Percentiles rank a stretch among this genome's conserved stretches.
Evolutionary conservation across 2,329 filamentous ascomycete genomes (phyloP).

Genomic region (Chrysoporthe deuterocubensis): DNA sequence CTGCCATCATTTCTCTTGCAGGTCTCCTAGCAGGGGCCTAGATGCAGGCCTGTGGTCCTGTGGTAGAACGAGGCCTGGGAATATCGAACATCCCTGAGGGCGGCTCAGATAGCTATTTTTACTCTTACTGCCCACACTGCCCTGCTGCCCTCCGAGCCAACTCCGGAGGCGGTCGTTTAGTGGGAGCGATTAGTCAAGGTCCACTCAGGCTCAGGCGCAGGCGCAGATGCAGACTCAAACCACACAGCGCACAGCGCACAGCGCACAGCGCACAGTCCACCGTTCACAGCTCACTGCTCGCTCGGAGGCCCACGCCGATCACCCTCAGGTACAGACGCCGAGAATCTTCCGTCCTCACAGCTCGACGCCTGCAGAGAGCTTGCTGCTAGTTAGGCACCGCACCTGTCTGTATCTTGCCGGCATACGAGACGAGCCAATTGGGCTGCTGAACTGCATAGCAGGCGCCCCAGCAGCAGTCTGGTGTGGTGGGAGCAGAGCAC

Average conservation of each 20-base stretch:
- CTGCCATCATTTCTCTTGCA: no score
- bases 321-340: neutral
- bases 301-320: neutral
- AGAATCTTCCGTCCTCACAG: neutral
- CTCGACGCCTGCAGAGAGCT: neutral
- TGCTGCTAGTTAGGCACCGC: neutral
- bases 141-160: conserved; percentile 2
- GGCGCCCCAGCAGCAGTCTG: neutral
- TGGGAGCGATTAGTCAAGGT: conserved; percentile 11
- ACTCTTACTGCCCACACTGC: no score
- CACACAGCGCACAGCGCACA: neutral
- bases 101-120: neutral
- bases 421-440: conserved; percentile 2
- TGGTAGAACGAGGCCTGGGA: no score
- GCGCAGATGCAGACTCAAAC: neutral
- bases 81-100: neutral
- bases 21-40: no score
- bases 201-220: no score
- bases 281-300: neutral
- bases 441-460: neutral
- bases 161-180: conserved; percentile 2
- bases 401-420: neutral
- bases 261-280: neutral
- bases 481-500: neutral
- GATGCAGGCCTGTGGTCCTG: no score